phyloP scores from a whole-genome alignment of 2,329 filamentous ascomycete genomes.

The Alternaria triticina region DNA sequence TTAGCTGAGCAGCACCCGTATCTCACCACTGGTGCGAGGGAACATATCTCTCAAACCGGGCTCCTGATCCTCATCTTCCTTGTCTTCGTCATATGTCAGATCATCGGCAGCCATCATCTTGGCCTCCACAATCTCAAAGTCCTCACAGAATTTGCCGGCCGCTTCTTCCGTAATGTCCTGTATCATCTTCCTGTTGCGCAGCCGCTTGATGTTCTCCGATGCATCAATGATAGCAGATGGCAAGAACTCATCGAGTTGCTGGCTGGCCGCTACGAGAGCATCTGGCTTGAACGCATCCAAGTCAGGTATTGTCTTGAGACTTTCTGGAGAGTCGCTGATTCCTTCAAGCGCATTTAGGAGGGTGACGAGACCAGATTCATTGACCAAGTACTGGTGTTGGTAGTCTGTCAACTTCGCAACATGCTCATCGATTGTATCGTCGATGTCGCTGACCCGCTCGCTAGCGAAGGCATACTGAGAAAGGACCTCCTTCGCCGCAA shows the following conservation, averaged over 20 bases:
- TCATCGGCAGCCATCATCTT: constrained; percentile 67
- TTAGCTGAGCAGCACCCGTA: constrained; percentile 67
- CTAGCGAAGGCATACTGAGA: constrained; percentile 69
- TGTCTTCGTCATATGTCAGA: constrained; percentile 44
- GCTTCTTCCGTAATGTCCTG: constrained; percentile 82
- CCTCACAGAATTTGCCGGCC: constrained; percentile 80
- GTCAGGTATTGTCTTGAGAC: constrained; percentile 61
- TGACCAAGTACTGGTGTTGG: constrained; percentile 75
- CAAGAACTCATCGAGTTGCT: constrained; percentile 85
- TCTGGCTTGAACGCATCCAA: constrained; percentile 66
- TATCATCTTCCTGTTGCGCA: constrained; percentile 75
- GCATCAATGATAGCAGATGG: constrained; percentile 94
- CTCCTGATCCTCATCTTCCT: constrained; percentile 47
- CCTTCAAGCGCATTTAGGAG: constrained; percentile 65
- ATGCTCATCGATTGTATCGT: constrained; percentile 62
- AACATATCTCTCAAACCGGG: constrained; percentile 62
- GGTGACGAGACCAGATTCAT: constrained; percentile 73
- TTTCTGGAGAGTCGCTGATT: constrained; percentile 52
- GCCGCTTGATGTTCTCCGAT: constrained; percentile 75
- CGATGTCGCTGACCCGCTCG: constrained; percentile 62
- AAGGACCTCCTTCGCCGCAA: constrained; percentile 64
- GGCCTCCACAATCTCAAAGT: constrained; percentile 76
- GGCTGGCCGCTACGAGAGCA: constrained; percentile 70
- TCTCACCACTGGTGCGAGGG: constrained; percentile 69
- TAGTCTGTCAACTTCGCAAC: constrained; percentile 66